These are phyloP conservation scores for Flaveria floridana DNA, from an alignment of 140 eudicot species.

Conservation along the genomic window DNA sequence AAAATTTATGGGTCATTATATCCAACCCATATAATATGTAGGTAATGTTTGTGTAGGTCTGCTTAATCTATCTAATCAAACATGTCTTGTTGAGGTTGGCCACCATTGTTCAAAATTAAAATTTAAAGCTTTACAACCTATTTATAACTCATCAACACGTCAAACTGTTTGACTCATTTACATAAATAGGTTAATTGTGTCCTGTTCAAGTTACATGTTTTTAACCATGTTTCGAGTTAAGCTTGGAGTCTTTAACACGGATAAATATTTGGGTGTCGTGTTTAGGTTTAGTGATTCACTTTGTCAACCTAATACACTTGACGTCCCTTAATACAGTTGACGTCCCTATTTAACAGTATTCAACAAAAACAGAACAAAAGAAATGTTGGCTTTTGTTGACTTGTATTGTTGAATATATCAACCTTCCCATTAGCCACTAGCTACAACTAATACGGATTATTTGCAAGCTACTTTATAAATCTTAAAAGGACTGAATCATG, in stretches of 20 bases:
- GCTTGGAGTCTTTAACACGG: neutral
- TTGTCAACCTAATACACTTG: neutral
- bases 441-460: neutral
- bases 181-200: neutral
- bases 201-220: neutral
- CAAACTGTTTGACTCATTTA: neutral
- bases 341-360: neutral
- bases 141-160: neutral
- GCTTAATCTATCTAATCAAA: neutral
- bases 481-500: neutral
- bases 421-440: neutral
- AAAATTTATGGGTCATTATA: neutral
- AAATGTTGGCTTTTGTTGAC: neutral
- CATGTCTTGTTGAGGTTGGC: too few relatives aligned
- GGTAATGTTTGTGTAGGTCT: neutral
- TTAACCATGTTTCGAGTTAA: neutral
- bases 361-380: neutral
- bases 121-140: neutral
- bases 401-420: neutral
- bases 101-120: too few relatives aligned
- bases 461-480: constrained; percentile 7
- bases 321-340: neutral
- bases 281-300: neutral
- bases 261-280: neutral
- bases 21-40: neutral